These are phyloP conservation scores for Myxozyma kluyveri DNA, from an alignment of 805 yeast species.

Conservation along the genomic window DNA sequence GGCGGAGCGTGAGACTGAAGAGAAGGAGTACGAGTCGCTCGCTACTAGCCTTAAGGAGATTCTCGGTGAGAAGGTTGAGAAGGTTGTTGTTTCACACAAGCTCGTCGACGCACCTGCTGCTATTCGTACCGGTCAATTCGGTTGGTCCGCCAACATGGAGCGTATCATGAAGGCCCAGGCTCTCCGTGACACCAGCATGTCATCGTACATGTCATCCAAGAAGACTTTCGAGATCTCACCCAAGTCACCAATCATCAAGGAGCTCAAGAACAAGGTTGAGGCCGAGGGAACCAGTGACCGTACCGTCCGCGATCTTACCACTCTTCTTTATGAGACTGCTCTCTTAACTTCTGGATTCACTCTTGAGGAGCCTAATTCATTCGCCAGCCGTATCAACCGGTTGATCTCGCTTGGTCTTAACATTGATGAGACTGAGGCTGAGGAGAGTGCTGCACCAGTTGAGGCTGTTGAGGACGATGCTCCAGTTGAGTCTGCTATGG, in stretches of 20 bases:
- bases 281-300: conserved; percentile 97
- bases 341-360: conserved; percentile 98
- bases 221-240: conserved; percentile 99
- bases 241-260: conserved; percentile 89
- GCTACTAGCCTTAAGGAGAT: conserved; percentile 95
- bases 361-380: conserved; percentile 96
- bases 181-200: conserved; percentile 96
- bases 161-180: conserved; percentile 99
- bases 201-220: conserved; percentile 99
- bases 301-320: conserved; percentile 96
- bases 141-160: conserved; percentile 99
- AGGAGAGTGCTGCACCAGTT: conserved; percentile 41
- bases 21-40: conserved; percentile 85
- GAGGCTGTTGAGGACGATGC: conserved; percentile 58
- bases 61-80: conserved; percentile 98
- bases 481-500: conserved; percentile 92
- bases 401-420: conserved; percentile 96
- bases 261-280: conserved; percentile 94
- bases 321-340: conserved; percentile 95
- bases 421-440: conserved; percentile 82
- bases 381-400: conserved; percentile 97
- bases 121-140: conserved; percentile 99
- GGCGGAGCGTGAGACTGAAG: conserved; percentile 87
- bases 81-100: conserved; percentile 97
- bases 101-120: conserved; percentile 99